Conservation (phyloP, 257 asterid species). For the Coffea canephora region DNA sequence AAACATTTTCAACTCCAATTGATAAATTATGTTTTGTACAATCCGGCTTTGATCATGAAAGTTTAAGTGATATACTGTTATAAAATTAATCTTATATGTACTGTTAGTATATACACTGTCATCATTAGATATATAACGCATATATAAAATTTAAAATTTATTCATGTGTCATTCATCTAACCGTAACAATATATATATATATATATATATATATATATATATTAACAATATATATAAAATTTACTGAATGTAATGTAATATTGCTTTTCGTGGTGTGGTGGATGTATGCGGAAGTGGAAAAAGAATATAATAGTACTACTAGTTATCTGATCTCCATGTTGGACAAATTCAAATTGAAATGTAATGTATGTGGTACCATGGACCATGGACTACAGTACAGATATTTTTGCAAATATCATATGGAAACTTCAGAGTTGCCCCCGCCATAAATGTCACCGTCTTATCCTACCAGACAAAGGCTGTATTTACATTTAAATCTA, state of each 20-base stretch:
- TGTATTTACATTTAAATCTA: constrained; percentile 29
- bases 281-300: too few relatives aligned
- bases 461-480: constrained; percentile 23
- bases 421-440: constrained; percentile 32
- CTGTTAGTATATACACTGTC: too few relatives aligned
- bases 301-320: neutral
- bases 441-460: constrained; percentile 34
- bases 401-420: neutral
- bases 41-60: neutral
- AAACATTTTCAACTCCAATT: neutral
- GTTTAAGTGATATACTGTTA: neutral
- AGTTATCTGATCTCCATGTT: neutral
- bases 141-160: too few relatives aligned
- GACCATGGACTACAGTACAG: neutral
- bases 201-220: too few relatives aligned
- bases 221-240: too few relatives aligned
- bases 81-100: too few relatives aligned
- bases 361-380: too few relatives aligned
- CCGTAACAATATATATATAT: too few relatives aligned
- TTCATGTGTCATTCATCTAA: too few relatives aligned
- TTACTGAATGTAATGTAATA: too few relatives aligned
- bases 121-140: too few relatives aligned
- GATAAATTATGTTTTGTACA: neutral
- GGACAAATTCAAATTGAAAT: constrained; percentile 9
- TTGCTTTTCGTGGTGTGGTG: neutral